Evolutionary conservation across 1,284 basidiomycete species (phyloP), one percentile per base, ranked within the genome.

Genomic region (Puccinia horiana): DNA sequence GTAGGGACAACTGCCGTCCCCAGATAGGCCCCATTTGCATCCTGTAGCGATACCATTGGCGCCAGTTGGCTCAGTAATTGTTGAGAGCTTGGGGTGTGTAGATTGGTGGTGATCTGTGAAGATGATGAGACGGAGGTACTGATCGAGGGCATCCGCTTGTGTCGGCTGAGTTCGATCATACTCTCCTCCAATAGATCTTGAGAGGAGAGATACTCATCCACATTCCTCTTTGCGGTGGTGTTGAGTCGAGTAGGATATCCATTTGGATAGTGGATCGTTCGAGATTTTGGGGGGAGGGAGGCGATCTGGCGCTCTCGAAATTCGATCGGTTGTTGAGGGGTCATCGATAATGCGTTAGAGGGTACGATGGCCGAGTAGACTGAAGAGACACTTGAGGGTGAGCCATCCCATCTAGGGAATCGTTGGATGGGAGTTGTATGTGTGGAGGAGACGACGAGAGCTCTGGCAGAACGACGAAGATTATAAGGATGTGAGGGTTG

Each of bases 401-500:
- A 54, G 49, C 49, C 42, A 42, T 58, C 49, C 49, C 73, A 75
- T 32, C 52, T 12, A 20, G 73, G 52, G 11, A 56, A 56, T 6
- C 26, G 73, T 29, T 72, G 69, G 23, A 47, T 72, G 47, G 69
- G 69, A 20, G 69, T 72, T 12, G 69, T 72, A 44, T 73, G 42
- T 23, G 73, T 54, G 32, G 54, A 75, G 2, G 47, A 52, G 35
- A 75, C 20, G 20, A 72, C 47, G 40, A 72, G 69, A n/a, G 42
- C 63, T 49, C 77, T 44, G 16, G 77, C 52, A 5, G 77, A 79
- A 16, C 77, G 77, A 37, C 77, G 65, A 18, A 79, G 40, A 32
- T 79, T 79, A 49, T 70, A 79, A 40, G 77, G 67, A 72, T 79
- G 65, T 23, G 44, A 69, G 26, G 63, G 67, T 42, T 69, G 73